Conservation (phyloP, 148 eudicot genomes). For the Euryodendron excelsum region DNA sequence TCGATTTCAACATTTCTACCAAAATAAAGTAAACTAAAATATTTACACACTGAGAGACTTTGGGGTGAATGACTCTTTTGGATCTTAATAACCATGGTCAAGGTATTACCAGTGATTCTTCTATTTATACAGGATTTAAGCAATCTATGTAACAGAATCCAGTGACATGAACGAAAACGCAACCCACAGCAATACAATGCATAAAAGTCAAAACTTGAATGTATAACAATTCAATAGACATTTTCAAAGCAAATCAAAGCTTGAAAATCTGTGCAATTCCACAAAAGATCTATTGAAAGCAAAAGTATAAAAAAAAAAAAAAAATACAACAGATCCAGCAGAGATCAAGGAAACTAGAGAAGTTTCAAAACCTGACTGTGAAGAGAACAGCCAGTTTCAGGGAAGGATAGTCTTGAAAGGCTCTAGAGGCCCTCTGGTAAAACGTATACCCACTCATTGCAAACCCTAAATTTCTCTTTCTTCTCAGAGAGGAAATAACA, state of each 20-base stretch:
- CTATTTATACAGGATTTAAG: too few relatives aligned
- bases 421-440: conserved; percentile 24
- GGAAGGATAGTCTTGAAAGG: conserved; percentile 18
- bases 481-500: background rate
- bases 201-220: background rate
- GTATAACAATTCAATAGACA: background rate
- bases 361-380: conserved; percentile 20
- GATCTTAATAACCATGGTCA: too few relatives aligned
- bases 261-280: background rate
- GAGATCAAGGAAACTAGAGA: background rate
- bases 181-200: too few relatives aligned
- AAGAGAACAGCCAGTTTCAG: conserved; percentile 19
- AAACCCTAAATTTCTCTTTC: conserved; percentile 20
- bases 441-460: conserved; percentile 20
- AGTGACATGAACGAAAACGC: too few relatives aligned
- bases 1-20: too few relatives aligned
- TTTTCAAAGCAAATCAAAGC: background rate
- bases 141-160: too few relatives aligned
- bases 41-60: too few relatives aligned
- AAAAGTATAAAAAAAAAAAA: background rate
- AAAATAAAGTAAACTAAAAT: too few relatives aligned
- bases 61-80: too few relatives aligned
- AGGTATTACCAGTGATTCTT: too few relatives aligned
- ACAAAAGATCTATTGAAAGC: background rate
- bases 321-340: background rate